Evolutionary conservation across 345 rosid genomes (phyloP).

Genomic region (Noccaea caerulescens): DNA sequence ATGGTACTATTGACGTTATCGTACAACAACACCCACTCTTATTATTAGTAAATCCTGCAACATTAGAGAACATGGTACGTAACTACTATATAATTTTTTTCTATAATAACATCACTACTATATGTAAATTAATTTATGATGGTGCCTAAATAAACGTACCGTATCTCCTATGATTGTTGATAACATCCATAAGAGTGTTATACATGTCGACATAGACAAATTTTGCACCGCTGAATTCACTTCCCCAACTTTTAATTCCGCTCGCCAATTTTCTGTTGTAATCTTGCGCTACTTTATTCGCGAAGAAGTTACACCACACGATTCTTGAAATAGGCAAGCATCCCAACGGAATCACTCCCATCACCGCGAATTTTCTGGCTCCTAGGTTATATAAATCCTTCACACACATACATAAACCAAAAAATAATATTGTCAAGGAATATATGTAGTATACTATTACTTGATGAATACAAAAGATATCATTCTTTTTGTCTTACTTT

Average conservation of each 20-base stretch:
- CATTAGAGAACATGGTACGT: conserved; percentile 13
- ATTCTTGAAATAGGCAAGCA: conserved; percentile 41
- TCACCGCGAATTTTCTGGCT: conserved; percentile 43
- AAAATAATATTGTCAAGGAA: conserved; percentile 6
- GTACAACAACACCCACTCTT: conserved; percentile 43
- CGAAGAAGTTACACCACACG: conserved; percentile 26
- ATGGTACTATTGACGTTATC: conserved; percentile 36
- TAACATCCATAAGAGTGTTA: conserved; percentile 55
- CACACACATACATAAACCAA: conserved; percentile 18
- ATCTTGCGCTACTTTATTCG: conserved; percentile 17
- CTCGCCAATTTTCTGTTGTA: conserved; percentile 32
- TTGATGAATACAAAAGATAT: not conserved
- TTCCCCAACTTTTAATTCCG: not conserved
- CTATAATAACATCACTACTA: not conserved
- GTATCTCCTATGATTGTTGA: conserved; percentile 48
- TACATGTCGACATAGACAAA: conserved; percentile 60
- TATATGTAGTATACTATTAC: not conserved
- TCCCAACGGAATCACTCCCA: conserved; percentile 45
- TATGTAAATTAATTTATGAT: conserved; percentile 1
- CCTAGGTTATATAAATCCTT: conserved; percentile 39
- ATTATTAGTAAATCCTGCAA: conserved; percentile 37
- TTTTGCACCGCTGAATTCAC: conserved; percentile 34
- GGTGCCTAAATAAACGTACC: conserved; percentile 51
- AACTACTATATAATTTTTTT: not conserved
- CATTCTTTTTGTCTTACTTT: conserved; percentile 44